A percentile compares a stretch with the other conserved stretches of the same genome.
Evolutionary conservation across 2,329 filamentous ascomycete genomes (phyloP).

Genomic region (Microsporum canis): DNA sequence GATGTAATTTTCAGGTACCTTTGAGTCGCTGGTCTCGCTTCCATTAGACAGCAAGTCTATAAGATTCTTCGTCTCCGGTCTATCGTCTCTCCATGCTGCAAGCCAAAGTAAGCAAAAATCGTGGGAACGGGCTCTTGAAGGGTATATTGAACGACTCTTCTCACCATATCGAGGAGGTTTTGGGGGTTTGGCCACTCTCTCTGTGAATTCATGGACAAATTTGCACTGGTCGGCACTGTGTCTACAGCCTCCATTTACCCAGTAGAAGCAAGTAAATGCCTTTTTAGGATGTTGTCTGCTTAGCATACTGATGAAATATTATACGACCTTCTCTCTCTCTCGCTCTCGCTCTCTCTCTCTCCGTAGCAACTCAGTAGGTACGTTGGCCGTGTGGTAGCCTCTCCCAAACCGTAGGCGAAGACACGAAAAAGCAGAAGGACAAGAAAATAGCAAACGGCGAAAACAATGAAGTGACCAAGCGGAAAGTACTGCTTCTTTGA

Average conservation of each 20-base stretch:
- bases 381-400: too few species aligned
- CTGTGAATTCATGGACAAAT: slow-evolving; percentile 23
- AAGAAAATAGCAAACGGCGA: not conserved
- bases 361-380: not conserved
- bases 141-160: not conserved
- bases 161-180: slow-evolving; percentile 9
- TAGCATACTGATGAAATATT: not conserved
- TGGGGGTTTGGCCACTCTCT: slow-evolving; percentile 14
- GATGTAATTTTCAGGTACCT: not conserved
- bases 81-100: not conserved
- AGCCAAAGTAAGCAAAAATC: not conserved
- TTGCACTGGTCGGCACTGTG: slow-evolving; percentile 18
- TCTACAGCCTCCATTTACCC: slow-evolving; percentile 20
- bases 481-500: not conserved
- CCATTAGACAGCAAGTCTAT: not conserved
- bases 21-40: not conserved
- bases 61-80: not conserved
- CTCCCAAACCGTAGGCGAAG: not conserved
- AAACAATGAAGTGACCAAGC: not conserved
- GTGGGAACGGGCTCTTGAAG: not conserved
- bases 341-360: not conserved
- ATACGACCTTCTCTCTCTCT: not conserved
- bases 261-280: slow-evolving; percentile 25
- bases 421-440: not conserved
- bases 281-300: slow-evolving; percentile 11